Evolutionary conservation across 768 basidiomycete genomes (phyloP).

Genomic region (Rossbeevera mucosa): DNA sequence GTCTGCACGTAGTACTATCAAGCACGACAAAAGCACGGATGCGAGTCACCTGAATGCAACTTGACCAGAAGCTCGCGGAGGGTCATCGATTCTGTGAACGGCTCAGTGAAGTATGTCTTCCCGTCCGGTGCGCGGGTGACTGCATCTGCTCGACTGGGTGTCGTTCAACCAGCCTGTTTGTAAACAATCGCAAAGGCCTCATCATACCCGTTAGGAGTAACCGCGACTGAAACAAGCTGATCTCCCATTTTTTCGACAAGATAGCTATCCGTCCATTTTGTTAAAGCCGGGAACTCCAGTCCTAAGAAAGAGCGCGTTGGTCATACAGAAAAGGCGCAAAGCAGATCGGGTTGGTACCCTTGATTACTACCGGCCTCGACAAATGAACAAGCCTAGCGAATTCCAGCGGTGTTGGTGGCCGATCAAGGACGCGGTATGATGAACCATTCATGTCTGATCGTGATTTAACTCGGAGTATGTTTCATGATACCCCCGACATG

Average conservation of each 20-base stretch:
- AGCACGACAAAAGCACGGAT: neutral
- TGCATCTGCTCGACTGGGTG: slow-evolving; percentile 68
- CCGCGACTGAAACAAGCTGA: slow-evolving; percentile 60
- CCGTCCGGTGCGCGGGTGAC: slow-evolving; percentile 51
- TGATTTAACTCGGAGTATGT: neutral
- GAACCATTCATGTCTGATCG: slow-evolving; percentile 56
- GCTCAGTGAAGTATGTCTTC: slow-evolving; percentile 70
- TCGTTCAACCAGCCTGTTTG: slow-evolving; percentile 12
- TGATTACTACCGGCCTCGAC: slow-evolving; percentile 70
- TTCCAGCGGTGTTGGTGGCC: slow-evolving; percentile 61
- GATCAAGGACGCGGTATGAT: slow-evolving; percentile 44
- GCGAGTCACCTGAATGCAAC: slow-evolving; percentile 33
- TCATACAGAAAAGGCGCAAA: neutral
- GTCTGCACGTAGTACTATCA: slow-evolving; percentile 1
- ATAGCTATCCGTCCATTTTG: slow-evolving; percentile 65
- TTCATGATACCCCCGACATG: neutral
- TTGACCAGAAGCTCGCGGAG: slow-evolving; percentile 50
- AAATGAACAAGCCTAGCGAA: slow-evolving; percentile 65
- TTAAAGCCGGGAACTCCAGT: slow-evolving; percentile 40
- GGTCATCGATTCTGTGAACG: slow-evolving; percentile 62
- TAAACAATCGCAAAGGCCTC: neutral
- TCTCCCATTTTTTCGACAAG: slow-evolving; percentile 54
- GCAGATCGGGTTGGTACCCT: slow-evolving; percentile 40
- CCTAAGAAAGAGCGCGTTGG: slow-evolving; percentile 33
- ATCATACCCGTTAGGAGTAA: slow-evolving; percentile 78